Base-by-base conservation (phyloP, 2,329 filamentous ascomycete species). In the Zymoseptoria ardabiliae region DNA sequence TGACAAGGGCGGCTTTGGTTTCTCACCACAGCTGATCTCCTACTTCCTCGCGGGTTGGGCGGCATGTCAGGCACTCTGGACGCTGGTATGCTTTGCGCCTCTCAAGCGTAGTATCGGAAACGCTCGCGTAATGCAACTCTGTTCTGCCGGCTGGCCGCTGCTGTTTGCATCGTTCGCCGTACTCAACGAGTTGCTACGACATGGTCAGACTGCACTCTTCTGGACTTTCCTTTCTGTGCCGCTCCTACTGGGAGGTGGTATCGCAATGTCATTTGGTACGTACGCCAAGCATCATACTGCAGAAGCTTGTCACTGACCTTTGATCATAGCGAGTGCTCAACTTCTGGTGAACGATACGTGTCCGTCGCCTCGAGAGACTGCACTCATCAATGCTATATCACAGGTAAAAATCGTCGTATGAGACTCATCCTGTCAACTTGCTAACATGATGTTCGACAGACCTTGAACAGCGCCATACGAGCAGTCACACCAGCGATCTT, bases 261-360 rank as follows among this genome's bases (percentile, higher is more conserved):
- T 28, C 8, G 25, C 48, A 21, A 50, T 50, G n/a, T 50, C 48
- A 21, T 10, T 48, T 76, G n/a, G n/a, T n/a, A n/a, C n/a, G n/a
- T n/a, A n/a, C n/a, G n/a, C n/a, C n/a, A n/a, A n/a, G n/a, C n/a
- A n/a, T n/a, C n/a, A n/a, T n/a, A n/a, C n/a, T n/a, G n/a, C n/a
- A n/a, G n/a, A n/a, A n/a, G n/a, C n/a, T n/a, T n/a, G n/a, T n/a
- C n/a, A n/a, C n/a, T n/a, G n/a, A n/a, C n/a, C n/a, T n/a, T n/a
- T n/a, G n/a, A n/a, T n/a, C n/a, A n/a, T n/a, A n/a, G 74, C 87
- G 0, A 85, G 79, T 1, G 79, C 86, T 1, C 88, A 91, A 75
- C 82, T 92, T 8, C 84, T 84, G 0, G 68, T 92, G 28, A 92
- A 92, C 71, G 87, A 91, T 60, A 82, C 88, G 1, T 80, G 85